Evolutionary conservation across 148 eudicot species (phyloP).

Genomic region (Silene uniflora): DNA sequence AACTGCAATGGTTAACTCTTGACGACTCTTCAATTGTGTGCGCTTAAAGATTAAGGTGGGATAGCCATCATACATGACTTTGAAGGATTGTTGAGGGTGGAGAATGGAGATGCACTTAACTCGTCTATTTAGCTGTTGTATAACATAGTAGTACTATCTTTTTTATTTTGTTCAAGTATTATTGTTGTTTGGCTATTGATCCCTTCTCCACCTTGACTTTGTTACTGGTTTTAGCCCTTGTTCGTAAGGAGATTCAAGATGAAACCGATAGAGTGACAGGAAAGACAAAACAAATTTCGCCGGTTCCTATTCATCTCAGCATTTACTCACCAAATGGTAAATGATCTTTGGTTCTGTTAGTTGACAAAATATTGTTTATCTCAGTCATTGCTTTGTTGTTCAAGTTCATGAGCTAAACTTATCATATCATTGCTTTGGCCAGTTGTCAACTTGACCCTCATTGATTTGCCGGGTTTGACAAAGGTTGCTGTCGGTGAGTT

Average conservation of each 20-base stretch:
- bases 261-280: constrained; percentile 98
- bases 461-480: constrained; percentile 98
- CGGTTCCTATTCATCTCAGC: constrained; percentile 92
- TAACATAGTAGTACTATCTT: not conserved
- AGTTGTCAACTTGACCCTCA: constrained; percentile 97
- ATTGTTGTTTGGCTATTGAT: constrained; percentile 13
- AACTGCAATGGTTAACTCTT: not conserved
- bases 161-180: constrained; percentile 1
- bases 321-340: constrained; percentile 92
- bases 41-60: not conserved
- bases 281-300: constrained; percentile 78
- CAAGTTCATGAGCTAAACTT: not conserved
- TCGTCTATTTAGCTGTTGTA: no score
- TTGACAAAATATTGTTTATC: not conserved
- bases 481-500: constrained; percentile 97
- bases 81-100: not conserved
- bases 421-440: constrained; percentile 34
- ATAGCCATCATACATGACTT: not conserved
- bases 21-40: not conserved
- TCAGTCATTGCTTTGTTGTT: not conserved
- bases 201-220: not conserved
- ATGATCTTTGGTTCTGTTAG: not conserved
- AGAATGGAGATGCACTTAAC: no score
- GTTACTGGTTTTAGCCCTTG: constrained; percentile 51
- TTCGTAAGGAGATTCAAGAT: constrained; percentile 84